Evolutionary conservation across 768 basidiomycete species (phyloP).

Genomic region (Auriculariales sp.): DNA sequence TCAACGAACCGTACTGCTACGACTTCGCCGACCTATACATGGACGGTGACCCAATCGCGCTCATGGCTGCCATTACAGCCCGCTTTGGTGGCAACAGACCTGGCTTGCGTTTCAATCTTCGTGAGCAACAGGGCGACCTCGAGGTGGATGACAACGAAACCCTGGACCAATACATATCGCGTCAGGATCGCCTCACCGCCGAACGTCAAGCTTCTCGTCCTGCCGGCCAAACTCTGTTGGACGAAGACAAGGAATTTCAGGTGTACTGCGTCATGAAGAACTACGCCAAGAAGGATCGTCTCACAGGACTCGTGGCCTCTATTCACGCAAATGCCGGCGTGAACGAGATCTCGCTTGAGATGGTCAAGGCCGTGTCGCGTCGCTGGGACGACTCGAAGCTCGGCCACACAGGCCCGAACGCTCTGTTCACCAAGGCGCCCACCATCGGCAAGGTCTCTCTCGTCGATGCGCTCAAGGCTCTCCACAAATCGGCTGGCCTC

Average conservation of each 20-base stretch:
- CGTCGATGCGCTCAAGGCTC: neutral
- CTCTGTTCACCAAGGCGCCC: no score
- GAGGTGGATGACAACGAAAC: neutral
- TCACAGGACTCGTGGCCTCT: neutral
- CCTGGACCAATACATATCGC: neutral
- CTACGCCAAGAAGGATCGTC: no score
- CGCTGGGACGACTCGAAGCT: neutral
- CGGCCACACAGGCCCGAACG: neutral
- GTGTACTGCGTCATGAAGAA: neutral
- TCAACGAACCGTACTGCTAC: neutral
- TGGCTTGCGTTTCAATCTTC: neutral
- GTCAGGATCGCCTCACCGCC: neutral
- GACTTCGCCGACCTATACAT: neutral
- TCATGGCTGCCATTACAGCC: neutral
- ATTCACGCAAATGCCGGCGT: neutral
- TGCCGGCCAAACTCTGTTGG: neutral
- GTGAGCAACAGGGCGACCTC: neutral
- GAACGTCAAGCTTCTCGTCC: neutral
- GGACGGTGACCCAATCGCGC: neutral
- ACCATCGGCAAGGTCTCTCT: no score
- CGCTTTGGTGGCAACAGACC: neutral
- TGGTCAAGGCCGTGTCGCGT: neutral
- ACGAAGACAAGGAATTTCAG: neutral
- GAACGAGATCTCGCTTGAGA: neutral
- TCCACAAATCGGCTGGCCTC: neutral